phyloP scores from a whole-genome alignment of 1,139 yeast species.

The Geotrichum bryndzae region DNA sequence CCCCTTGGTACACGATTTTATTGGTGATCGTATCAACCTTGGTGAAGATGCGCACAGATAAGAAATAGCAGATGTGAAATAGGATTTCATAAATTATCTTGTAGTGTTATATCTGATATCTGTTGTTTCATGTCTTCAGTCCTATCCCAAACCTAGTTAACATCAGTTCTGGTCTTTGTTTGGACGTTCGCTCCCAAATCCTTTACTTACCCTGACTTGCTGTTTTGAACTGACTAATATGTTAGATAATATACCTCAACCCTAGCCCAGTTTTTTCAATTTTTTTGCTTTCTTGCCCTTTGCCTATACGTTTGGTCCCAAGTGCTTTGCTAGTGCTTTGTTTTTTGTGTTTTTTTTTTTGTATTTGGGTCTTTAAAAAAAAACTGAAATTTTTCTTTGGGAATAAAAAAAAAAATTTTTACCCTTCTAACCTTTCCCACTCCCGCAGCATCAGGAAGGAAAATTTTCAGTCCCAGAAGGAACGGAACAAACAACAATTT shows the following conservation, averaged over 20 bases:
- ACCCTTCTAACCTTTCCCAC: neutral
- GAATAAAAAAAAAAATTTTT: neutral
- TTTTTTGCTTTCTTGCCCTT: neutral
- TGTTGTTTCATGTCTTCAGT: neutral
- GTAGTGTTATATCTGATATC: no score
- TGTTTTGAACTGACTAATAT: neutral
- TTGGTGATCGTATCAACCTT: neutral
- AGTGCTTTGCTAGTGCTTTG: neutral
- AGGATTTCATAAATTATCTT: no score
- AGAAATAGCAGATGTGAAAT: no score
- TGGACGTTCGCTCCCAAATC: neutral
- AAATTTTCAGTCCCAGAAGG: neutral
- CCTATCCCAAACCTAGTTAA: no score
- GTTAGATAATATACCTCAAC: neutral
- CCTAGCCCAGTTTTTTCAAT: neutral
- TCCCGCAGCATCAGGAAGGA: neutral
- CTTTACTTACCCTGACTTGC: neutral
- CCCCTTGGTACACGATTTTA: no score
- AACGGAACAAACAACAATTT: neutral
- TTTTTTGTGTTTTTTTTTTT: neutral
- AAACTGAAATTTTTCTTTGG: neutral
- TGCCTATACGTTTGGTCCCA: neutral
- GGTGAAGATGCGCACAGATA: neutral
- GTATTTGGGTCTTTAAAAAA: neutral
- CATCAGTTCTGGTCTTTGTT: no score